Percentiles rank a stretch among this genome's conserved stretches.
Evolutionary conservation across 208 protist genomes (phyloP).

Genomic region (Porcisia deanei): DNA sequence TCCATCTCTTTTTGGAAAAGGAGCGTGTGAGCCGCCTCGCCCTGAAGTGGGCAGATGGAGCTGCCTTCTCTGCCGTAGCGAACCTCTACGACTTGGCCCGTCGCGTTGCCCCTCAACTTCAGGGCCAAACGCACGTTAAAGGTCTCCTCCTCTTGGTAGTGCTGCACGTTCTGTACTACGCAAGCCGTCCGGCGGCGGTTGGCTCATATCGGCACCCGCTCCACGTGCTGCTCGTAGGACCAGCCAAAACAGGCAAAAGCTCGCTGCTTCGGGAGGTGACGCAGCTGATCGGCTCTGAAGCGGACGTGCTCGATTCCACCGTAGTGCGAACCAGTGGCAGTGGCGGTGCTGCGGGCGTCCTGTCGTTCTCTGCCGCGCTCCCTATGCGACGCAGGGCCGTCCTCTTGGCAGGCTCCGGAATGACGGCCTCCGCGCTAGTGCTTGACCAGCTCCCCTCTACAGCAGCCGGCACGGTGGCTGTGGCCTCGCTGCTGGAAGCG

Average conservation of each 20-base stretch:
- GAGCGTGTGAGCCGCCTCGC: background rate
- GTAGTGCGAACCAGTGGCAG: slow-evolving; percentile 38
- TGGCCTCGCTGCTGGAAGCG: slow-evolving; percentile 18
- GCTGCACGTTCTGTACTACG: slow-evolving; percentile 56
- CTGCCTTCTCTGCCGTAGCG: background rate
- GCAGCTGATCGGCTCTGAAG: slow-evolving; percentile 38
- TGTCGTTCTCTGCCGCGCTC: slow-evolving; percentile 37
- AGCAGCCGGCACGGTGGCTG: background rate
- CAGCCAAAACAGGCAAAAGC: slow-evolving; percentile 60
- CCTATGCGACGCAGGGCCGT: slow-evolving; percentile 31
- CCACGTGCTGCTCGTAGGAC: slow-evolving; percentile 63
- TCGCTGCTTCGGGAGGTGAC: slow-evolving; percentile 43
- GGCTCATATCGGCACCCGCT: slow-evolving; percentile 28
- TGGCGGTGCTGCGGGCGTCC: slow-evolving; percentile 8
- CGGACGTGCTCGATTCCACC: slow-evolving; percentile 42
- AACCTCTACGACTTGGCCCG: slow-evolving; percentile 33
- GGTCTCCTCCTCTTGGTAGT: slow-evolving; percentile 51
- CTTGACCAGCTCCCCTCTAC: slow-evolving; percentile 44
- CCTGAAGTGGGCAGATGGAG: slow-evolving; percentile 10
- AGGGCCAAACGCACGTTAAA: slow-evolving; percentile 59
- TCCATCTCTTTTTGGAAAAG: slow-evolving; percentile 7
- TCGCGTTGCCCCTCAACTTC: slow-evolving; percentile 44
- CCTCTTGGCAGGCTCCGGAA: slow-evolving; percentile 46
- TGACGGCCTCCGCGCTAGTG: slow-evolving; percentile 47
- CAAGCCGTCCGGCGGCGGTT: slow-evolving; percentile 13